A percentile compares a stretch with the other conserved stretches of the same genome.
phyloP scores from a whole-genome alignment of 306 rosid genomes.

The Casuarina cunninghamiana region DNA sequence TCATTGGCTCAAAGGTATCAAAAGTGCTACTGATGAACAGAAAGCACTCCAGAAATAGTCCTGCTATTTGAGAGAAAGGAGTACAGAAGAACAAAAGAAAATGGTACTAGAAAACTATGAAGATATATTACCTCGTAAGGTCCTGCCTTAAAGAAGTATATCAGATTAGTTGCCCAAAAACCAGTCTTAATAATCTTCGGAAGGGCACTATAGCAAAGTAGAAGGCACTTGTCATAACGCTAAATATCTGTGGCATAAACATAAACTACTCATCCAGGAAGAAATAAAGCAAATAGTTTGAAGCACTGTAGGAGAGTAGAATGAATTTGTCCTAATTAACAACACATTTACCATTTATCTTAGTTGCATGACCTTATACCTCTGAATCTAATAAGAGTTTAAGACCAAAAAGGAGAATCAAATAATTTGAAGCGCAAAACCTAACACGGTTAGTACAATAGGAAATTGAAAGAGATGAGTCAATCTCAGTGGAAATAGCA shows the following conservation, averaged over 20 bases:
- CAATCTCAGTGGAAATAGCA: neutral
- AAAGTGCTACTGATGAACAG: neutral
- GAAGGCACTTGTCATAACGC: conserved; percentile 29
- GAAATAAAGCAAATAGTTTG: too few relatives aligned
- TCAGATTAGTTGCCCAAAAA: conserved; percentile 93
- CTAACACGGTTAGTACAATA: neutral
- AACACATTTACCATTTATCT: conserved; percentile 16
- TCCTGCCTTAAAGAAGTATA: conserved; percentile 98
- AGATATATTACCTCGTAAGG: conserved; percentile 82
- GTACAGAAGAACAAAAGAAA: neutral
- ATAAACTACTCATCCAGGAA: too few relatives aligned
- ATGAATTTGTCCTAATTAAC: conserved; percentile 28
- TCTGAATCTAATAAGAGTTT: neutral
- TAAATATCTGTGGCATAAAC: too few relatives aligned
- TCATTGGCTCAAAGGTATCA: too few relatives aligned
- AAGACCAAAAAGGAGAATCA: neutral
- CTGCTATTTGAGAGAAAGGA: neutral
- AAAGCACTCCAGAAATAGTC: neutral
- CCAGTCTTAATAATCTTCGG: conserved; percentile 96
- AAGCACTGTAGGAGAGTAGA: too few relatives aligned
- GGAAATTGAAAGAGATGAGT: neutral
- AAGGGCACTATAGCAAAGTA: conserved; percentile 67
- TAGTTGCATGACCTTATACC: neutral
- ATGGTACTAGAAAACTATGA: neutral
- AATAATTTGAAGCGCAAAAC: neutral